These are phyloP conservation scores for Fragilaria crotonensis DNA, from an alignment of 108 stramenopile species.

Conservation along the genomic window DNA sequence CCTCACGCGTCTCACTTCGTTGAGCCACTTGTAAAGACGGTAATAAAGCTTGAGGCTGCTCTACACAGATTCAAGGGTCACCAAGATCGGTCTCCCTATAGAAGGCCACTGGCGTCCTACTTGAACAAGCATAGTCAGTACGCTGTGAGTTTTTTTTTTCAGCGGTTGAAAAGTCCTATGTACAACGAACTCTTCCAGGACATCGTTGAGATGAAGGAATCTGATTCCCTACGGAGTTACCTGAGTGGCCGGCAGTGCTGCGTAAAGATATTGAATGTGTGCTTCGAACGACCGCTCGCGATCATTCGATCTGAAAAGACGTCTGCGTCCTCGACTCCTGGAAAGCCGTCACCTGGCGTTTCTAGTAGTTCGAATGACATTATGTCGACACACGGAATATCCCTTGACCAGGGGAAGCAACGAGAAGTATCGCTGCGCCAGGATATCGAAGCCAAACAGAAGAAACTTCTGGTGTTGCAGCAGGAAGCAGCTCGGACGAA, in stretches of 20 bases:
- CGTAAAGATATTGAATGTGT: slow-evolving; percentile 61
- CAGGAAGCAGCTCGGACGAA: slow-evolving; percentile 33
- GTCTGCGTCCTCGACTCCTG: slow-evolving; percentile 10
- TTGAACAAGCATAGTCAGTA: slow-evolving; percentile 65
- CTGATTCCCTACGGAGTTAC: slow-evolving; percentile 43
- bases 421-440: slow-evolving; percentile 20
- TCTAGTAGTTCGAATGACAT: slow-evolving; percentile 16
- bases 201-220: slow-evolving; percentile 49
- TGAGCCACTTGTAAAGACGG: slow-evolving; percentile 74
- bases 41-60: slow-evolving; percentile 58
- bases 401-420: slow-evolving; percentile 11
- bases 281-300: slow-evolving; percentile 77
- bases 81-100: slow-evolving; percentile 46
- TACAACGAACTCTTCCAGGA: slow-evolving; percentile 74
- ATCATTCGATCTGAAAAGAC: slow-evolving; percentile 79
- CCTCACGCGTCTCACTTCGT: slow-evolving; percentile 72
- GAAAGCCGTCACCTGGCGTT: slow-evolving; percentile 9
- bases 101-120: slow-evolving; percentile 64
- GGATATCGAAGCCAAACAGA: slow-evolving; percentile 48
- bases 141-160: slow-evolving; percentile 72
- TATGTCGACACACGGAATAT: slow-evolving; percentile 24
- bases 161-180: slow-evolving; percentile 61
- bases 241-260: slow-evolving; percentile 54
- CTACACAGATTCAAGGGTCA: slow-evolving; percentile 45
- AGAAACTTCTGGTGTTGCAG: slow-evolving; percentile 34